Conservation (phyloP, 352 stramenopile species). For the Globisporangium abappressorium region DNA sequence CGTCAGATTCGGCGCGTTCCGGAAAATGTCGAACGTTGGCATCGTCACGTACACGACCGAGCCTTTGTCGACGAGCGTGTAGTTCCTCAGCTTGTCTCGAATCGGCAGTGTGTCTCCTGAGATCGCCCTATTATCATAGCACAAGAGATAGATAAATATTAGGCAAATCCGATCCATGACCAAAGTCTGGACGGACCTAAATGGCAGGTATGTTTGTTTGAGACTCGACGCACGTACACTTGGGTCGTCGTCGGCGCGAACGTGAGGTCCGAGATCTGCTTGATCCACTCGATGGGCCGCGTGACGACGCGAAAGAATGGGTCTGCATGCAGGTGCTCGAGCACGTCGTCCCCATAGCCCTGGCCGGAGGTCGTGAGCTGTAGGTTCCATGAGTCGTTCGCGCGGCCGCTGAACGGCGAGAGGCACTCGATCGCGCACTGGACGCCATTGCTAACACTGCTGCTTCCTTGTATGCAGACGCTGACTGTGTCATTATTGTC, state of each 20-base stretch:
- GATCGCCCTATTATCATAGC: conserved; percentile 19
- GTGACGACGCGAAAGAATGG: conserved; percentile 28
- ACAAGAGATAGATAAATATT: neutral
- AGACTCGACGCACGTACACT: conserved; percentile 22
- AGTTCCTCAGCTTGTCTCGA: conserved; percentile 31
- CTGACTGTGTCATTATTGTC: conserved; percentile 1
- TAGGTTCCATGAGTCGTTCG: conserved; percentile 28
- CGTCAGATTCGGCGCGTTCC: conserved; percentile 26
- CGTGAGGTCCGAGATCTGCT: conserved; percentile 22
- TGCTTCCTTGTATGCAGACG: conserved; percentile 11
- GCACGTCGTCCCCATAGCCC: conserved; percentile 34
- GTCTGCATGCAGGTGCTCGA: conserved; percentile 10
- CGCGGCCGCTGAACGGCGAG: conserved; percentile 25
- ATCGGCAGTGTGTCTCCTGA: conserved; percentile 36
- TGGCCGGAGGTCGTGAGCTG: conserved; percentile 25
- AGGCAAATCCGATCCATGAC: neutral
- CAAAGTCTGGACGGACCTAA: neutral
- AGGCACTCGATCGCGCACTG: conserved; percentile 41
- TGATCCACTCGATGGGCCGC: conserved; percentile 19
- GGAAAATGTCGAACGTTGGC: conserved; percentile 16
- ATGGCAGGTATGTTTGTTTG: neutral
- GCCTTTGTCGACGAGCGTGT: conserved; percentile 24
- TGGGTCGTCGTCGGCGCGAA: conserved; percentile 28
- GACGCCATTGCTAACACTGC: neutral
- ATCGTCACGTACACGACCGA: conserved; percentile 23